Conservation (phyloP, 139 green algal species). For the Eudorina sp. region DNA sequence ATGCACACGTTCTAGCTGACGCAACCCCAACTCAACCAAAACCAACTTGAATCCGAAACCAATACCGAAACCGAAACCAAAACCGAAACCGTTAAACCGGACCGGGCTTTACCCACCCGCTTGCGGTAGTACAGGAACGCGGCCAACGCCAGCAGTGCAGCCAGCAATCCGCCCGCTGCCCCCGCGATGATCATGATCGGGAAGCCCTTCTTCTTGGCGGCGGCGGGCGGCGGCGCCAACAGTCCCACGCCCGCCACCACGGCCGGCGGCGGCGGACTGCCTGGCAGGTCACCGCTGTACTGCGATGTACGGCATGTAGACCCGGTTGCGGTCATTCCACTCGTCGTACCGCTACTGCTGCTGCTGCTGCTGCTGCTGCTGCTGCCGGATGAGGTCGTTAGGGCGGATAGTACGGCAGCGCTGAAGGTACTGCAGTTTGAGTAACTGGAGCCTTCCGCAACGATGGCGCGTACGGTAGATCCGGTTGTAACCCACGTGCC, state of each 20-base stretch:
- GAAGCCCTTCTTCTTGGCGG: not conserved
- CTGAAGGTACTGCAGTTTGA: conserved; percentile 4
- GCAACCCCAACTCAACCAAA: too few relatives aligned
- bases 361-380: too few relatives aligned
- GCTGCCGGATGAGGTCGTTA: not conserved
- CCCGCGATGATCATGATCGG: not conserved
- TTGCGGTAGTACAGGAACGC: not conserved
- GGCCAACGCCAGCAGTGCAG: not conserved
- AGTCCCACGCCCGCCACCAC: not conserved
- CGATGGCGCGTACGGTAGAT: conserved; percentile 1
- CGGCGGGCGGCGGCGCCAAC: not conserved
- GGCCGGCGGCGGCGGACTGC: not conserved
- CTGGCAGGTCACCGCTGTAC: not conserved
- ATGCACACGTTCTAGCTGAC: too few relatives aligned
- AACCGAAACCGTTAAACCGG: too few relatives aligned
- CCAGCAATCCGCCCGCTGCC: not conserved
- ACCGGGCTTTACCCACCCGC: too few relatives aligned
- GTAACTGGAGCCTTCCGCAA: not conserved
- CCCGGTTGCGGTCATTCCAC: not conserved
- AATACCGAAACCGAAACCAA: too few relatives aligned
- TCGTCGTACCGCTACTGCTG: too few relatives aligned
- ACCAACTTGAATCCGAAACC: too few relatives aligned
- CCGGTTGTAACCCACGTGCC: not conserved
- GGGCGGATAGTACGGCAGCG: not conserved
- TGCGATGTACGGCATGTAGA: not conserved